Evolutionary conservation across 148 eudicot species (phyloP).

Genomic region (Vaccinium darrowii): DNA sequence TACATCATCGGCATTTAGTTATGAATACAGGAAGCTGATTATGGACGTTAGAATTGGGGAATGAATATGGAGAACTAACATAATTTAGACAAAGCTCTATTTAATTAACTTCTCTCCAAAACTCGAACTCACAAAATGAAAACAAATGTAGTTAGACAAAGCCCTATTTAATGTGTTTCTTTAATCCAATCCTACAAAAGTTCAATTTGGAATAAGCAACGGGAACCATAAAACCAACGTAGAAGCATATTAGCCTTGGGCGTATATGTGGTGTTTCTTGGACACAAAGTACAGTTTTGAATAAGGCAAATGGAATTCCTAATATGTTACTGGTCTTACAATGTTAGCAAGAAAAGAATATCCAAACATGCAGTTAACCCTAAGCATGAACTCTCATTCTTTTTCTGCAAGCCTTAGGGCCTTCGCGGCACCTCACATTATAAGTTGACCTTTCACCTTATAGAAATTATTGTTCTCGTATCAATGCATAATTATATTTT

Average conservation of each 20-base stretch:
- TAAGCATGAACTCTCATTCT: background rate
- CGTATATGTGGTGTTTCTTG: background rate
- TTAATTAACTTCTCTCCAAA: too few relatives aligned
- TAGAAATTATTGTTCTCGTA: too few relatives aligned
- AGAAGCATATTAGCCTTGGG: background rate
- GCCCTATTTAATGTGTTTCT: too few relatives aligned
- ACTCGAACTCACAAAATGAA: too few relatives aligned
- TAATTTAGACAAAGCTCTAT: too few relatives aligned
- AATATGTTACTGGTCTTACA: background rate
- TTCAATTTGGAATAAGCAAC: background rate
- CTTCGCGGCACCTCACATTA: background rate
- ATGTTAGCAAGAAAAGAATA: background rate
- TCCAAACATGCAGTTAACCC: background rate
- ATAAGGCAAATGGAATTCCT: background rate
- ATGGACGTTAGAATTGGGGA: too few relatives aligned
- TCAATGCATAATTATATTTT: too few relatives aligned
- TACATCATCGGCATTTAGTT: too few relatives aligned
- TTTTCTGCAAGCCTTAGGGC: background rate
- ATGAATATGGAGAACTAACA: too few relatives aligned
- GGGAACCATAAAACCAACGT: background rate
- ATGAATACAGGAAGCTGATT: too few relatives aligned
- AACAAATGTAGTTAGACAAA: too few relatives aligned
- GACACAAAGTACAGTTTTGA: background rate
- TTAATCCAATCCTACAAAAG: conserved; percentile 62
- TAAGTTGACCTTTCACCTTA: too few relatives aligned